phyloP scores from a whole-genome alignment of 106 monocot species.

The Narthecium ossifragum region DNA sequence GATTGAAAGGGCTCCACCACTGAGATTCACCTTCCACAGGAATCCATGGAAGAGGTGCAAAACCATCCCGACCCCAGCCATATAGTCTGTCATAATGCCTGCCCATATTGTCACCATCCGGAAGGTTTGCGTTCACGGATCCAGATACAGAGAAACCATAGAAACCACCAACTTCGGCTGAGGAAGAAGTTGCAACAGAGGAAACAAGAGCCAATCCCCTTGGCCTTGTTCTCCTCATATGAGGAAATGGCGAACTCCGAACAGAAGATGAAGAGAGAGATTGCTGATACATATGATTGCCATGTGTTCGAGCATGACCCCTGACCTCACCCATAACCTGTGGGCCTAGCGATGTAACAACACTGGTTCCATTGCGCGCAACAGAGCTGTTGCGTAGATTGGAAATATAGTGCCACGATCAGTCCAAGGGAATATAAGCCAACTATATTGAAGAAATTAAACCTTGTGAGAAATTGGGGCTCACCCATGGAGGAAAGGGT shows the following conservation, averaged over 20 bases:
- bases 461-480: background rate
- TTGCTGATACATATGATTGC: conserved; percentile 33
- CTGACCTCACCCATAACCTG: conserved; percentile 30
- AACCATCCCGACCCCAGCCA: conserved; percentile 33
- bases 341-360: conserved; percentile 21
- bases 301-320: conserved; percentile 16
- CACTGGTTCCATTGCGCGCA: conserved; percentile 21
- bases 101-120: conserved; percentile 21
- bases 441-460: too few relatives aligned
- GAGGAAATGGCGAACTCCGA: conserved; percentile 12
- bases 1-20: conserved; percentile 65
- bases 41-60: conserved; percentile 51
- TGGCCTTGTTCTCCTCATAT: conserved; percentile 28
- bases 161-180: conserved; percentile 30
- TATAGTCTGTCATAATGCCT: conserved; percentile 29
- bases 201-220: conserved; percentile 33
- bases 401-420: too few relatives aligned
- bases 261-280: conserved; percentile 26
- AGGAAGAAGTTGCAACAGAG: conserved; percentile 19
- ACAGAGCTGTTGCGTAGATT: conserved; percentile 35
- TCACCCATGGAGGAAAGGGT: conserved; percentile 23
- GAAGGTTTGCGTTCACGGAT: conserved; percentile 9
- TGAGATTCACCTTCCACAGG: conserved; percentile 50
- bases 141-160: conserved; percentile 30
- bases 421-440: too few relatives aligned